Evolutionary conservation across 345 rosid genomes (phyloP).

Genomic region (Heritiera littoralis): DNA sequence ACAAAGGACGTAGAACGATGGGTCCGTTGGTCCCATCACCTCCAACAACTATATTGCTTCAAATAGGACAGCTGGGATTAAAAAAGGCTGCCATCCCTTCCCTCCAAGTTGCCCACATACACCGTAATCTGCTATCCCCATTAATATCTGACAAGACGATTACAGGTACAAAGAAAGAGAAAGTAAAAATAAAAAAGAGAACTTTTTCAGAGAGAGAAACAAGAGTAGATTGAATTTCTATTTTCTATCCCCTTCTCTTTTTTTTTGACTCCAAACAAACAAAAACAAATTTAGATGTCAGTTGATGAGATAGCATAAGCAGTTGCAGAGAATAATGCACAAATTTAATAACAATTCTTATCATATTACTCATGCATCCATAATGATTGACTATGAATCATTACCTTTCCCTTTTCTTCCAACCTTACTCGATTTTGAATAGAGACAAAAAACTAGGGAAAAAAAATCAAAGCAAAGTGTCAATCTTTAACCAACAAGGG

Average conservation of each 20-base stretch:
- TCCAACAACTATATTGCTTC: constrained; percentile 40
- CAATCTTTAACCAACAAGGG: not conserved
- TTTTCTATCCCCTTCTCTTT: not conserved
- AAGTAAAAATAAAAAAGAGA: not conserved
- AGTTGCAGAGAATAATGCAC: constrained; percentile 18
- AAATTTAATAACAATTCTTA: not conserved
- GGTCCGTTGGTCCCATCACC: constrained; percentile 53
- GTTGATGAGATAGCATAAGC: constrained; percentile 14
- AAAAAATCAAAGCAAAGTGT: constrained; percentile 1
- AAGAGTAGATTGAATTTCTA: not conserved
- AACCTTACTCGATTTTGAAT: not conserved
- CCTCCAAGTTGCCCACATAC: constrained; percentile 37
- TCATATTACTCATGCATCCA: not conserved
- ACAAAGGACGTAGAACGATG: constrained; percentile 31
- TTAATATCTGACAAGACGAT: constrained; percentile 47
- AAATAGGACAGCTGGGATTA: constrained; percentile 43
- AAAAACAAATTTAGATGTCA: not conserved
- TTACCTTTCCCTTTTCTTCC: constrained; percentile 10
- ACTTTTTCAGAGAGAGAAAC: not conserved
- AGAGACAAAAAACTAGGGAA: not conserved
- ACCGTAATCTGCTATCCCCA: constrained; percentile 43
- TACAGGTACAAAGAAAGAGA: not conserved
- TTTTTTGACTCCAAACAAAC: constrained; percentile 16
- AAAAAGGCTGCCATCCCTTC: constrained; percentile 30
- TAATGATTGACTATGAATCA: constrained; percentile 13